Percentiles rank a stretch among this genome's conserved stretches.
Conservation (phyloP, 2,329 filamentous ascomycete genomes). For the Stachybotrys chartarum region DNA sequence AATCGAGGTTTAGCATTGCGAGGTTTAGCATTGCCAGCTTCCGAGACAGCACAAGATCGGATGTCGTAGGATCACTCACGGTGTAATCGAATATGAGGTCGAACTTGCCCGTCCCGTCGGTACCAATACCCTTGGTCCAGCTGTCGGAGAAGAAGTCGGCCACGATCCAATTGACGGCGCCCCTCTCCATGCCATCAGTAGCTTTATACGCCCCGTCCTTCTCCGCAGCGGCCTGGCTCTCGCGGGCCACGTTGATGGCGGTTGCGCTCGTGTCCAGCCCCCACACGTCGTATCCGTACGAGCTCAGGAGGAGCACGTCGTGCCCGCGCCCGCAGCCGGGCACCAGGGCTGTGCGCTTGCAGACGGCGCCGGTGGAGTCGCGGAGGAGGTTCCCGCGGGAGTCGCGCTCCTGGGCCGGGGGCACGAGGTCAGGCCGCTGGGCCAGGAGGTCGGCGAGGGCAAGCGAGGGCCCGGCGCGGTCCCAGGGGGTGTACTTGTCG, state of each 20-base stretch:
- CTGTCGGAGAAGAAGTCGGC: constrained; percentile 62
- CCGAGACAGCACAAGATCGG: not conserved
- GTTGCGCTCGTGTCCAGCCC: constrained; percentile 61
- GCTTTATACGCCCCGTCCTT: constrained; percentile 35
- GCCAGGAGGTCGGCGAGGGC: constrained; percentile 47
- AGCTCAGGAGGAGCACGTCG: constrained; percentile 69
- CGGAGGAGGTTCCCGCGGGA: constrained; percentile 19
- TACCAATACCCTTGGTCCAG: constrained; percentile 39
- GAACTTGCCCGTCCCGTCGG: constrained; percentile 42
- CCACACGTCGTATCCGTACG: constrained; percentile 69
- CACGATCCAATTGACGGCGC: constrained; percentile 46
- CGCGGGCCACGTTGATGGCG: constrained; percentile 37
- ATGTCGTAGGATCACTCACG: constrained; percentile 27
- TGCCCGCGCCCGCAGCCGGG: constrained; percentile 79
- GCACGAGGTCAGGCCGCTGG: constrained; percentile 37
- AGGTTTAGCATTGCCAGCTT: constrained; percentile 4
- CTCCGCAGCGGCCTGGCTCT: constrained; percentile 31
- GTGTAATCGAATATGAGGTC: constrained; percentile 62
- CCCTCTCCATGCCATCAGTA: constrained; percentile 32
- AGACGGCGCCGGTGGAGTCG: constrained; percentile 12
- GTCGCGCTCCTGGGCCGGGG: constrained; percentile 23
- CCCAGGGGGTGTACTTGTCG: constrained; percentile 43
- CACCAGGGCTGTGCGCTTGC: constrained; percentile 50
- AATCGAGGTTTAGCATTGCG: constrained; percentile 5
- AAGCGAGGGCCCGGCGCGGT: constrained; percentile 44